Evolutionary conservation across 441 rosid species (phyloP).

Genomic region (Cnidoscolus chayamansa): DNA sequence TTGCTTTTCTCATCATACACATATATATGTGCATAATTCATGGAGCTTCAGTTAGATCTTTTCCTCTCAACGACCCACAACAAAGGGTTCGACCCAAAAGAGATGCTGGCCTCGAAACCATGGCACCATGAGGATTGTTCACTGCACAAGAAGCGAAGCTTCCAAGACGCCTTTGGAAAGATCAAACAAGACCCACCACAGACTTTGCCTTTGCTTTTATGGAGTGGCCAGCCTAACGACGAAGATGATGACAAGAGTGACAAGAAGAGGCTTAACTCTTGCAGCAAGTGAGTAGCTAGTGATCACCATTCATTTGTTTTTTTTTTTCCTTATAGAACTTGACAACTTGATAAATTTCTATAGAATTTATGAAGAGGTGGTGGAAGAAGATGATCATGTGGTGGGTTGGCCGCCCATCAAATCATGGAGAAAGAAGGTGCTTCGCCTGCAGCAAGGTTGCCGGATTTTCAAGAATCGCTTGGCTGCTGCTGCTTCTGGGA

Average conservation of each 20-base stretch:
- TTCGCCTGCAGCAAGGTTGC: constrained; percentile 26
- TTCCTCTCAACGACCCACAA: constrained; percentile 29
- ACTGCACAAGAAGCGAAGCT: constrained; percentile 35
- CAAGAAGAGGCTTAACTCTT: constrained; percentile 22
- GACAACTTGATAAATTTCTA: neutral
- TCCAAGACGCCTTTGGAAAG: constrained; percentile 31
- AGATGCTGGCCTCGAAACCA: constrained; percentile 8
- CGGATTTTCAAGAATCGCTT: constrained; percentile 18
- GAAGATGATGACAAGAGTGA: constrained; percentile 31
- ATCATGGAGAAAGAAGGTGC: constrained; percentile 47
- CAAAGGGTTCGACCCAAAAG: constrained; percentile 14
- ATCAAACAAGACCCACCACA: constrained; percentile 1
- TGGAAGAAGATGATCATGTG: constrained; percentile 20
- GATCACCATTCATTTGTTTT: too few relatives aligned
- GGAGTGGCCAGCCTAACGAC: constrained; percentile 47
- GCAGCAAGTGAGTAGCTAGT: constrained; percentile 31
- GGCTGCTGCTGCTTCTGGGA: neutral
- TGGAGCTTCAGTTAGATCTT: constrained; percentile 56
- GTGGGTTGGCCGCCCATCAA: constrained; percentile 63
- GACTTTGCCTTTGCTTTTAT: constrained; percentile 27
- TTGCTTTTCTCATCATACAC: too few relatives aligned
- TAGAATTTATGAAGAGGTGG: constrained; percentile 26
- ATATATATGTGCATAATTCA: neutral
- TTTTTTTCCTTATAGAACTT: too few relatives aligned
- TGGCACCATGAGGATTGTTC: constrained; percentile 3